Conservation (phyloP, 441 rosid genomes). For the California macrophylla region DNA sequence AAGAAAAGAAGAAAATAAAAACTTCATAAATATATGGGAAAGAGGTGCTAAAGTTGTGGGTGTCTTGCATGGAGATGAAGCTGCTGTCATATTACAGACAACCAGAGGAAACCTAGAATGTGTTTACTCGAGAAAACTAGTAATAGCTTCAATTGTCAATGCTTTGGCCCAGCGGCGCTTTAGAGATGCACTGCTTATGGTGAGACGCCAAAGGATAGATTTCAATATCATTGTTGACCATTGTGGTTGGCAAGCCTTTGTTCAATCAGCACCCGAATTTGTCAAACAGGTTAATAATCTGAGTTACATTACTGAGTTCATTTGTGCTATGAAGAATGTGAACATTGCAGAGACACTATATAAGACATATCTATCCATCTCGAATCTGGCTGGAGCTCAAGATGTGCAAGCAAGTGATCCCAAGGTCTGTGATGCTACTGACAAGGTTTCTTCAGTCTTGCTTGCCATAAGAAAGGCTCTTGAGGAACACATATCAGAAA, state of each 20-base stretch:
- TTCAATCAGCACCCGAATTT: slow-evolving; percentile 63
- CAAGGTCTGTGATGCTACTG: slow-evolving; percentile 23
- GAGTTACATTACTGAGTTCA: slow-evolving; percentile 81
- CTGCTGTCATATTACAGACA: slow-evolving; percentile 73
- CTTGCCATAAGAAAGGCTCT: slow-evolving; percentile 71
- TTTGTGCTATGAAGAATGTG: slow-evolving; percentile 72
- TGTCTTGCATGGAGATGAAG: slow-evolving; percentile 82
- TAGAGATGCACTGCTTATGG: slow-evolving; percentile 75
- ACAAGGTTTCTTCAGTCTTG: slow-evolving; percentile 74
- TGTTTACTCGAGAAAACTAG: slow-evolving; percentile 86
- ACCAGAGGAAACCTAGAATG: slow-evolving; percentile 78
- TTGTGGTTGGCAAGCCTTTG: slow-evolving; percentile 74
- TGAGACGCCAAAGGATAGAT: slow-evolving; percentile 87
- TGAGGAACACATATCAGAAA: slow-evolving; percentile 62
- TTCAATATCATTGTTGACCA: slow-evolving; percentile 73
- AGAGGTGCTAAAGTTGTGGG: slow-evolving; percentile 75
- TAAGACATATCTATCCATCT: slow-evolving; percentile 35
- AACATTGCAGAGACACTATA: slow-evolving; percentile 63
- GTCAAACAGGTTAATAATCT: slow-evolving; percentile 69
- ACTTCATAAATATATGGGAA: slow-evolving; percentile 74
- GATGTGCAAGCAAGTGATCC: slow-evolving; percentile 30
- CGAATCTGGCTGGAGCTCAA: slow-evolving; percentile 28
- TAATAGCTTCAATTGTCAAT: slow-evolving; percentile 57
- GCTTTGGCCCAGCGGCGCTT: slow-evolving; percentile 60
- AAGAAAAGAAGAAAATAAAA: slow-evolving; percentile 49